Evolutionary conservation across 768 basidiomycete genomes (phyloP).

Genomic region (Lanmaoa pseudosensibilis): DNA sequence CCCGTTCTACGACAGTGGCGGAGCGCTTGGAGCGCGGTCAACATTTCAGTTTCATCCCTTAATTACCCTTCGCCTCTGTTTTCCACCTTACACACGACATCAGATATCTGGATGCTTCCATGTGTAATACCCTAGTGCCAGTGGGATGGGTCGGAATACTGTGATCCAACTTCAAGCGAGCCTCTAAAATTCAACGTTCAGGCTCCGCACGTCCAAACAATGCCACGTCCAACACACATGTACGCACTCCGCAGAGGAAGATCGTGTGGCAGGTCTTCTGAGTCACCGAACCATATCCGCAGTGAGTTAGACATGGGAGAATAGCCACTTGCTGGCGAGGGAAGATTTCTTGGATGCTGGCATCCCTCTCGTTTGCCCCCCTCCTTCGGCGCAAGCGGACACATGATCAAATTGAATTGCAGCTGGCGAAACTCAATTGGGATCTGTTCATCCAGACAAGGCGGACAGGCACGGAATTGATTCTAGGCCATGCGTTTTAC

Average conservation of each 20-base stretch:
- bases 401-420: slow-evolving; percentile 19
- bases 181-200: no score
- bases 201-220: neutral
- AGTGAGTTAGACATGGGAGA: slow-evolving; percentile 3
- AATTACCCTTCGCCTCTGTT: neutral
- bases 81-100: neutral
- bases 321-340: neutral
- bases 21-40: neutral
- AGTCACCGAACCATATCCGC: neutral
- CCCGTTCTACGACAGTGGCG: neutral
- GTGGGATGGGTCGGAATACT: neutral
- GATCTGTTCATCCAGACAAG: neutral
- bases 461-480: neutral
- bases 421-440: slow-evolving; percentile 19
- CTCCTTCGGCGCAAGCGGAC: neutral
- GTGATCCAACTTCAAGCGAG: neutral
- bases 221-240: neutral
- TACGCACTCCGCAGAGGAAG: neutral
- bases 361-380: neutral
- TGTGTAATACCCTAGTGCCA: neutral
- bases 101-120: neutral
- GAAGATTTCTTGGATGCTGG: neutral
- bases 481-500: neutral
- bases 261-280: slow-evolving; percentile 1
- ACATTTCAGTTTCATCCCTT: neutral